phyloP scores from a whole-genome alignment of 2,329 filamentous ascomycete genomes.

The Leptographium flavum region DNA sequence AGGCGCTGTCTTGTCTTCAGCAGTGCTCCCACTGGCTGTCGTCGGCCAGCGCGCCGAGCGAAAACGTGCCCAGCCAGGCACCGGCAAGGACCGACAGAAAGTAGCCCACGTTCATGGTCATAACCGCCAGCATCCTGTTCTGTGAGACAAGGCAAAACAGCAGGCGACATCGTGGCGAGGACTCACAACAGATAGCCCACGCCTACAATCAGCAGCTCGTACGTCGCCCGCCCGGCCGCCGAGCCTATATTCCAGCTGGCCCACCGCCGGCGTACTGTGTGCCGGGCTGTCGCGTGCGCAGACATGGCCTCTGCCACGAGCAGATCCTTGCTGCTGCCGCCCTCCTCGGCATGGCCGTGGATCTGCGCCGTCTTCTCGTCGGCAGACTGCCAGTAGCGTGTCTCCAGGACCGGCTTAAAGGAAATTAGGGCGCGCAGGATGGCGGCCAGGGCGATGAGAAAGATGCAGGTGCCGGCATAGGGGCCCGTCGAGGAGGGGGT shows the following conservation, averaged over 20 bases:
- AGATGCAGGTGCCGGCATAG: conserved; percentile 76
- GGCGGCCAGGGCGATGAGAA: conserved; percentile 55
- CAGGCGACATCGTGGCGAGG: background rate
- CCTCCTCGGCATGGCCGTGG: background rate
- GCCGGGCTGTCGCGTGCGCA: background rate
- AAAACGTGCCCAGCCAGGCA: conserved; percentile 69
- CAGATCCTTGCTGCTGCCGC: background rate
- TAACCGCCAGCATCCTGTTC: conserved; percentile 74
- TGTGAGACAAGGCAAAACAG: background rate
- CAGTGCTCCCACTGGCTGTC: conserved; percentile 33
- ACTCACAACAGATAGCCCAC: conserved; percentile 76
- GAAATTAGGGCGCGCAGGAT: conserved; percentile 58
- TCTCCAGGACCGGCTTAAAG: conserved; percentile 47
- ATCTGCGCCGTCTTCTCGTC: background rate
- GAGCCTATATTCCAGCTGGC: background rate
- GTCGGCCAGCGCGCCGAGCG: conserved; percentile 50
- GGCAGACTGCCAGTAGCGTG: conserved; percentile 53
- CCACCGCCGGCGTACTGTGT: background rate
- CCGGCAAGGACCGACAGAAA: conserved; percentile 60
- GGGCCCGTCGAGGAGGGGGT: conserved; percentile 52
- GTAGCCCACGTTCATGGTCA: conserved; percentile 75
- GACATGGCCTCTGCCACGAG: no score
- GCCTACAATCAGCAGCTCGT: conserved; percentile 42
- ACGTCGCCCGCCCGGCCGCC: background rate
- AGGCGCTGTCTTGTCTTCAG: no score